Evolutionary conservation across 1,139 yeast species (phyloP).

Genomic region (Candida frijolesensis): DNA sequence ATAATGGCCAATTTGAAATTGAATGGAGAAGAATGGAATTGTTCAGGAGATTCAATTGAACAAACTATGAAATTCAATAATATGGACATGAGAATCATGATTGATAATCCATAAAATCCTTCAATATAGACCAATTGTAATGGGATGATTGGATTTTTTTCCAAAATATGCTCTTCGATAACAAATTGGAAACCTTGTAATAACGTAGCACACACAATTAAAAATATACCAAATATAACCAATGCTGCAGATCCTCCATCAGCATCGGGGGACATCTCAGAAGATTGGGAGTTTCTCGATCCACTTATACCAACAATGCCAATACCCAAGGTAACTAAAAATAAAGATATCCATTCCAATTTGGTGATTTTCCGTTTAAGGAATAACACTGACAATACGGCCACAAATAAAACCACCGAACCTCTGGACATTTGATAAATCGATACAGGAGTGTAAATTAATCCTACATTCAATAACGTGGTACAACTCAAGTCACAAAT

Average conservation of each 20-base stretch:
- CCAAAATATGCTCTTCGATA: slow-evolving; percentile 69
- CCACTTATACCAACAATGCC: slow-evolving; percentile 77
- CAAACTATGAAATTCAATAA: slow-evolving; percentile 48
- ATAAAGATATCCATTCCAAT: slow-evolving; percentile 69
- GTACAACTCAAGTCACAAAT: slow-evolving; percentile 74
- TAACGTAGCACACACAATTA: slow-evolving; percentile 64
- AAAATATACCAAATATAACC: slow-evolving; percentile 54
- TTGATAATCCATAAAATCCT: slow-evolving; percentile 64
- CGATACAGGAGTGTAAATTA: slow-evolving; percentile 77
- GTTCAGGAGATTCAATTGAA: slow-evolving; percentile 25
- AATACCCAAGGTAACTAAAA: slow-evolving; percentile 66
- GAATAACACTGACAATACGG: slow-evolving; percentile 66
- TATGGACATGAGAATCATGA: slow-evolving; percentile 48
- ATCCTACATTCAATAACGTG: slow-evolving; percentile 74
- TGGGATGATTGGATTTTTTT: slow-evolving; percentile 58
- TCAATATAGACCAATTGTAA: slow-evolving; percentile 72
- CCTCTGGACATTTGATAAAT: slow-evolving; percentile 87
- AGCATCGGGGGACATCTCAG: slow-evolving; percentile 8
- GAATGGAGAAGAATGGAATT: slow-evolving; percentile 52
- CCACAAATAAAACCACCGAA: slow-evolving; percentile 75
- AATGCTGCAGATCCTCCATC: slow-evolving; percentile 18
- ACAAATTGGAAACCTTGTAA: slow-evolving; percentile 79
- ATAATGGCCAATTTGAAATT: slow-evolving; percentile 55
- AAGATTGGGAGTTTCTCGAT: slow-evolving; percentile 21
- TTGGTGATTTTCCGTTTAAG: slow-evolving; percentile 57